Percentiles rank a stretch among this genome's conserved stretches.
Evolutionary conservation across 139 green algal species (phyloP).

Genomic region (Astrephomene gubernaculifera): DNA sequence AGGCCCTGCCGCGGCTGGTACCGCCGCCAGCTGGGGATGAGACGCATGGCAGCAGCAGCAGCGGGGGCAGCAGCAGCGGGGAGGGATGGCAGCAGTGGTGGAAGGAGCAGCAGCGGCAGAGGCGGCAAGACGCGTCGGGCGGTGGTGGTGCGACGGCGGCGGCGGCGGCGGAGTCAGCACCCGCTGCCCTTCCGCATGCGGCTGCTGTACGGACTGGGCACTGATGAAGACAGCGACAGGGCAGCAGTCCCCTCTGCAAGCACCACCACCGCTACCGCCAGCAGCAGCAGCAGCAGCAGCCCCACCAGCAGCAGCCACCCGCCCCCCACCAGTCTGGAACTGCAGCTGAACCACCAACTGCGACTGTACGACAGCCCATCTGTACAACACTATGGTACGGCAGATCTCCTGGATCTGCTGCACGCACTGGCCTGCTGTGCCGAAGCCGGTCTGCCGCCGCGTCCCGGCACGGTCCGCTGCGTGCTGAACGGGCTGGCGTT

Average conservation of each 20-base stretch:
- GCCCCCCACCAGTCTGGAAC: neutral
- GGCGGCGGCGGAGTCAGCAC: neutral
- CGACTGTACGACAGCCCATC: neutral
- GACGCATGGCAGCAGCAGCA: neutral
- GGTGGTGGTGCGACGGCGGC: neutral
- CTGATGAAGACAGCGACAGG: neutral
- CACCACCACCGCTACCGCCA: too few relatives aligned
- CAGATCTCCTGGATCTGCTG: constrained; percentile 1
- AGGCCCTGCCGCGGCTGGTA: neutral
- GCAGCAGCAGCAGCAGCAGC: neutral
- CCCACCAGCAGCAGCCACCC: neutral
- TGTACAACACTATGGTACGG: constrained; percentile 5
- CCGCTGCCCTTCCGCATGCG: constrained; percentile 19
- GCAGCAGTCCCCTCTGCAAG: neutral
- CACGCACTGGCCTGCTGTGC: neutral
- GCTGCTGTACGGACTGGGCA: neutral
- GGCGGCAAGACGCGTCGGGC: too few relatives aligned
- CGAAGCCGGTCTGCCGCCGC: neutral
- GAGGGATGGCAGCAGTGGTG: neutral
- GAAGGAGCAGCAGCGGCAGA: neutral
- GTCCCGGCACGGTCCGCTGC: neutral
- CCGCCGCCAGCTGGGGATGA: neutral
- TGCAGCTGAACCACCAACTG: neutral
- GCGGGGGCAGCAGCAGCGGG: neutral
- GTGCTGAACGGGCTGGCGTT: constrained; percentile 18